Percentiles rank a stretch among this genome's conserved stretches.
Evolutionary conservation across 2,329 filamentous ascomycete species (phyloP).

Genomic region (Celoporthe dispersa): DNA sequence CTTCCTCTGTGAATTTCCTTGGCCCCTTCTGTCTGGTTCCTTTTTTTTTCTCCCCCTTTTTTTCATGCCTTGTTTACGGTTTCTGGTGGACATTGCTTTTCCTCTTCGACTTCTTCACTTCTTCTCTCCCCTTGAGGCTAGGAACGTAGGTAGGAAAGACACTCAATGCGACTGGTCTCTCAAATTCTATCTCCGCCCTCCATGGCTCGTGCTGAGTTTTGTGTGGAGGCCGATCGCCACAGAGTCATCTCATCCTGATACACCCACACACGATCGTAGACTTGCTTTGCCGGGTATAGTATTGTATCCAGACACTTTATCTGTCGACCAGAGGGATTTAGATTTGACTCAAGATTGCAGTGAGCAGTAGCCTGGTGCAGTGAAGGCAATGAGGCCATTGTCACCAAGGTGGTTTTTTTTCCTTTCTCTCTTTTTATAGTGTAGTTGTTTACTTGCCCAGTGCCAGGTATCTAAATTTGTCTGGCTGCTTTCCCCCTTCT

Average conservation of each 20-base stretch:
- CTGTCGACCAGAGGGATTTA: too few species aligned
- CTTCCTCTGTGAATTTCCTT: conserved; percentile 19
- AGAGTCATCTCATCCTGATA: neutral
- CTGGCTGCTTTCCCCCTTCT: too few species aligned
- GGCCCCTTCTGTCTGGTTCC: too few species aligned
- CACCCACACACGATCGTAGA: too few species aligned
- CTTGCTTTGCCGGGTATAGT: too few species aligned
- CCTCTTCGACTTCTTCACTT: conserved; percentile 1
- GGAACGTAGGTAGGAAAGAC: conserved; percentile 22
- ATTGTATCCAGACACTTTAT: neutral
- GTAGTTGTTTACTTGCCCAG: too few species aligned
- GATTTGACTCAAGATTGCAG: too few species aligned
- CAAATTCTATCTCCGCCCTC: neutral
- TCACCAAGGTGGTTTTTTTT: too few species aligned
- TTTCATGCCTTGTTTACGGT: conserved; percentile 20
- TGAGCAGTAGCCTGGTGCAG: too few species aligned
- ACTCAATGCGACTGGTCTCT: conserved; percentile 17
- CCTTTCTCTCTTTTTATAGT: too few species aligned
- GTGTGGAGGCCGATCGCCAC: neutral
- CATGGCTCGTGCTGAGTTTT: neutral
- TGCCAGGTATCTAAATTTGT: too few species aligned
- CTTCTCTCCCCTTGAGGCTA: conserved; percentile 15
- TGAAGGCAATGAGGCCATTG: too few species aligned
- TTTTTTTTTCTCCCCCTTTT: conserved; percentile 7
- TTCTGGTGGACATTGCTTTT: conserved; percentile 18